Evolutionary conservation across 2,329 filamentous ascomycete genomes (phyloP).

Genomic region (Aspergillus carbonarius): DNA sequence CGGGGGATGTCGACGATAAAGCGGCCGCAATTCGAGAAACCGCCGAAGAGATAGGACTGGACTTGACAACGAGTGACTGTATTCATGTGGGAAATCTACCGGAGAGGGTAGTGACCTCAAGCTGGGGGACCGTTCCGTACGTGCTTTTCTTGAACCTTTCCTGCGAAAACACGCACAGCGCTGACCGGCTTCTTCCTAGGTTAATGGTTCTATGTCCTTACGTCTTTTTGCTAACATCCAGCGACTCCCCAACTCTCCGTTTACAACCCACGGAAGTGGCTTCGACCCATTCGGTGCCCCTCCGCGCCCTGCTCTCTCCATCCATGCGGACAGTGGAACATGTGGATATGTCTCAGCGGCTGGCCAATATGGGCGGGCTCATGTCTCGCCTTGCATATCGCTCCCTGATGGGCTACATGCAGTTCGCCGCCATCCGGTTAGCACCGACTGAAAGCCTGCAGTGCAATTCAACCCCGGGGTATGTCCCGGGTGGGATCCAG

Average conservation of each 20-base stretch:
- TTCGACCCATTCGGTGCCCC: conserved; percentile 67
- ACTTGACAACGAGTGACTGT: conserved; percentile 51
- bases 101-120: conserved; percentile 64
- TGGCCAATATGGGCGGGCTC: conserved; percentile 56
- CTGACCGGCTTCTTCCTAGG: conserved; percentile 36
- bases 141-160: not conserved
- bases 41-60: conserved; percentile 65
- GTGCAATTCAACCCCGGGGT: conserved; percentile 54
- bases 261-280: conserved; percentile 69
- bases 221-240: conserved; percentile 62
- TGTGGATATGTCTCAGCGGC: conserved; percentile 63
- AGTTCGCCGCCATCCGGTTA: conserved; percentile 64
- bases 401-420: conserved; percentile 63
- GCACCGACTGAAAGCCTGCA: conserved; percentile 62
- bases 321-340: conserved; percentile 61
- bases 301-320: conserved; percentile 61
- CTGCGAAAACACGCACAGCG: not conserved
- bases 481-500: conserved; percentile 41
- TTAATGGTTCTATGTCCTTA: conserved; percentile 70
- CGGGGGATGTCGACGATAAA: conserved; percentile 62
- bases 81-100: conserved; percentile 61
- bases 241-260: conserved; percentile 55
- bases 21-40: conserved; percentile 65
- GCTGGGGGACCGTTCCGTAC: conserved; percentile 64
- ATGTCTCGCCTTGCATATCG: conserved; percentile 56